Percentiles rank a stretch among this genome's conserved stretches.
phyloP scores from a whole-genome alignment of 2,329 filamentous ascomycete genomes.

The Neofusicoccum laricinum region DNA sequence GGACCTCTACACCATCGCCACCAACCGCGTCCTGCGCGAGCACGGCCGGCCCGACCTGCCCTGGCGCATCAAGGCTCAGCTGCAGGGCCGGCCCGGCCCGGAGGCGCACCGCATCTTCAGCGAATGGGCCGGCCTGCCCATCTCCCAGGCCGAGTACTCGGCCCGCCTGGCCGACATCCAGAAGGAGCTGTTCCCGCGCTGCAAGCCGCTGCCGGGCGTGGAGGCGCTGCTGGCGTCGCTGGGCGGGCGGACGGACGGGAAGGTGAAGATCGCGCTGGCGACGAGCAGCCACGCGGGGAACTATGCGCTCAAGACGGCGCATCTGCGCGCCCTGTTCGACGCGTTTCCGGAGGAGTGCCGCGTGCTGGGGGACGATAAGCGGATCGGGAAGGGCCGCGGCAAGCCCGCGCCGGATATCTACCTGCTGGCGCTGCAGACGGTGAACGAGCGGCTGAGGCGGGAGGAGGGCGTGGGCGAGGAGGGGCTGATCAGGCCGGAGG shows the following conservation, averaged over 20 bases:
- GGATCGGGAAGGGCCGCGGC: slow-evolving; percentile 75
- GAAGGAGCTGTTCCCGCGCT: slow-evolving; percentile 65
- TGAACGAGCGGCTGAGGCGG: slow-evolving; percentile 69
- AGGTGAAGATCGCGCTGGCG: slow-evolving; percentile 65
- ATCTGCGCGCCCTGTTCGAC: slow-evolving; percentile 51
- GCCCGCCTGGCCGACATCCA: slow-evolving; percentile 63
- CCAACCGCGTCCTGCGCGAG: slow-evolving; percentile 76
- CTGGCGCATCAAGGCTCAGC: slow-evolving; percentile 89
- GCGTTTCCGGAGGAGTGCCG: slow-evolving; percentile 66
- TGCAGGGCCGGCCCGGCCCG: slow-evolving; percentile 65
- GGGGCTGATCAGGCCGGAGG: slow-evolving; percentile 68
- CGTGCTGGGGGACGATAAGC: slow-evolving; percentile 79
- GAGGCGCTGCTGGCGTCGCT: slow-evolving; percentile 63
- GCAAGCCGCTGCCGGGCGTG: slow-evolving; percentile 78
- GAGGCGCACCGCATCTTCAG: slow-evolving; percentile 64
- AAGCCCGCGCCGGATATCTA: slow-evolving; percentile 97
- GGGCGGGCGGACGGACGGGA: slow-evolving; percentile 21
- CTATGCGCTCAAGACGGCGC: slow-evolving; percentile 71
- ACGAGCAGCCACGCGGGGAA: slow-evolving; percentile 72
- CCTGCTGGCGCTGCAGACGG: slow-evolving; percentile 75
- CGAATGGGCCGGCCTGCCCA: slow-evolving; percentile 82
- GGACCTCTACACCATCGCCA: slow-evolving; percentile 80
- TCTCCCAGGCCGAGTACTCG: slow-evolving; percentile 66
- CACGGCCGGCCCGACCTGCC: slow-evolving; percentile 75
- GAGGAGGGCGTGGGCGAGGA: slow-evolving; percentile 51